These are phyloP conservation scores for Neurospora sp. DNA, from an alignment of 495 filamentous ascomycete species.

Conservation along the genomic window DNA sequence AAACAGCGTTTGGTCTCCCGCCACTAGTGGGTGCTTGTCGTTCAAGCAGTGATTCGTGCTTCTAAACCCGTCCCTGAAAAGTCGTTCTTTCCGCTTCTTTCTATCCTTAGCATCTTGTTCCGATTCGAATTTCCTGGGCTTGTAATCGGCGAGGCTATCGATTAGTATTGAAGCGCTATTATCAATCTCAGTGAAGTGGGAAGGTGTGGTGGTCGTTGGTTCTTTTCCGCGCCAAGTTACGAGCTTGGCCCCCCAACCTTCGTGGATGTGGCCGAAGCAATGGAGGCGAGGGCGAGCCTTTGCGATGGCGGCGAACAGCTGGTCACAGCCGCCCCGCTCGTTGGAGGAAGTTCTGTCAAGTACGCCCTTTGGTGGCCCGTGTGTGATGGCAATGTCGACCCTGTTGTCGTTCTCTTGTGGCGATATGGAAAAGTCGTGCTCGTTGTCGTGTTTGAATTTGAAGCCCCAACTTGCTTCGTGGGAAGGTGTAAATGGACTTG, in stretches of 20 bases:
- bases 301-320: slow-evolving; percentile 47
- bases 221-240: slow-evolving; percentile 41
- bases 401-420: slow-evolving; percentile 7
- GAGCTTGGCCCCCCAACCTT: slow-evolving; percentile 59
- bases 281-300: slow-evolving; percentile 47
- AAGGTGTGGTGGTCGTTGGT: slow-evolving; percentile 21
- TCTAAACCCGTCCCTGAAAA: slow-evolving; percentile 5
- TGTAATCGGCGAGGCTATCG: slow-evolving; percentile 32
- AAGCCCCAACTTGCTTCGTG: slow-evolving; percentile 49
- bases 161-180: slow-evolving; percentile 32
- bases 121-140: slow-evolving; percentile 6
- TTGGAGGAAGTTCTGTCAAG: slow-evolving; percentile 37
- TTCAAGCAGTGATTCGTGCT: slow-evolving; percentile 23
- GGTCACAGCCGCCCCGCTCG: slow-evolving; percentile 42
- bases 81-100: not conserved
- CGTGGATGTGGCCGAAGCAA: slow-evolving; percentile 70
- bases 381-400: slow-evolving; percentile 61
- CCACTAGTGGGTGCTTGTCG: slow-evolving; percentile 27
- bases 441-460: slow-evolving; percentile 42
- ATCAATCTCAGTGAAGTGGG: slow-evolving; percentile 27
- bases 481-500: slow-evolving; percentile 58
- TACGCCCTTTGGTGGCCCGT: slow-evolving; percentile 56
- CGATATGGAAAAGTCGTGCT: slow-evolving; percentile 39
- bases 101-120: slow-evolving; percentile 2
- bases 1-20: slow-evolving; percentile 55